Evolutionary conservation across 176 grass and related monocot species (phyloP), one percentile per base, ranked within the genome.

Genomic region (Aegilops longissima): DNA sequence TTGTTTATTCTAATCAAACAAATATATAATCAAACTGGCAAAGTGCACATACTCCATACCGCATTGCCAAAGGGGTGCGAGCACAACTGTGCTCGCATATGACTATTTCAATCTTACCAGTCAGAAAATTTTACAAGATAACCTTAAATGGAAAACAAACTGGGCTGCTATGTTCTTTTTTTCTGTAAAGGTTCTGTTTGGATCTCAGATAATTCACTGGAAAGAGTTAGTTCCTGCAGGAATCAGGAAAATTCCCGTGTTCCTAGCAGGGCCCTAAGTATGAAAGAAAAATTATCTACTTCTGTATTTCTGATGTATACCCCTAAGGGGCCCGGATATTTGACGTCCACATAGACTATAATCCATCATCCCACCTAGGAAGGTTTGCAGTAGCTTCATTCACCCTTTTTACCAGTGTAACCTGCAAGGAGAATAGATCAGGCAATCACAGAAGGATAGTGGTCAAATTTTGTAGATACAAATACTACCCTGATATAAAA

Each of bases 361-460:
- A 90, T 61, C 82, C 93, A 38, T 93, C 86, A 79, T 94, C 93
- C 96, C 96, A 98, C 21, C 86, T 82, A 40, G 90, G 96, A 77
- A 98, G 92, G 83, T 94, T 98, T 84, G 89, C 90, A 2, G 78
- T 92, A 39, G 96, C 93, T 79, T 98, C 96, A 58, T 98, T 98
- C 23, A 98, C 83, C 96, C 80, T 92, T 90, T 95, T 91, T 66
- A 98, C 93, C 44, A 95, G 89, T 18, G 90, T 89, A 73, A 95
- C 86, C 96, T 98, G 83, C 80, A 82, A 39, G 8, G 61, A 76
- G 36, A 69, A 74, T 52, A 70, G 6, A 63, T 39, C 33, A 71
- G 70, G 9, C 6, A 39, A 76, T 33, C 27, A 84, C 24, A 34
- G 6, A 65, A 76, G 12, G 71, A 38, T 67, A 66, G 6, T 85